Percentiles rank a stretch among this genome's conserved stretches.
phyloP scores from a whole-genome alignment of 2,329 filamentous ascomycete species.

The Alternaria postmessia region DNA sequence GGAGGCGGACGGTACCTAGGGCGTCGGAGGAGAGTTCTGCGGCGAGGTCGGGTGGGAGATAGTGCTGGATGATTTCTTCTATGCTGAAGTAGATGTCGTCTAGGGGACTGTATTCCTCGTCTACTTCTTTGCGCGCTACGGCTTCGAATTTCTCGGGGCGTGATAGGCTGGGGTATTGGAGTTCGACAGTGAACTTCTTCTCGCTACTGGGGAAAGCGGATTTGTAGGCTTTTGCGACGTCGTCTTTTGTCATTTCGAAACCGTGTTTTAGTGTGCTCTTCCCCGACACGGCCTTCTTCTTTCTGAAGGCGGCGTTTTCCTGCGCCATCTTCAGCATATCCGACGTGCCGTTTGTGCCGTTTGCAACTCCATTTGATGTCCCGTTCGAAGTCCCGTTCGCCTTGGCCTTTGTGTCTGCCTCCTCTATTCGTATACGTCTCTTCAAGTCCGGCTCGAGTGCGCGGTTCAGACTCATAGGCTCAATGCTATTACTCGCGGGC shows the following conservation, averaged over 20 bases:
- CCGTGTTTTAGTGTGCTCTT: conserved; percentile 50
- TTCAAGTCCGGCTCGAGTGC: conserved; percentile 48
- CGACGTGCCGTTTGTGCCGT: conserved; percentile 1
- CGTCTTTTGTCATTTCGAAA: conserved; percentile 52
- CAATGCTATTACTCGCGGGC: conserved; percentile 48
- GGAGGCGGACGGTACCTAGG: conserved; percentile 76
- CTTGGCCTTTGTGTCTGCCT: conserved; percentile 15
- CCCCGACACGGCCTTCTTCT: conserved; percentile 21
- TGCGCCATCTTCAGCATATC: conserved; percentile 11
- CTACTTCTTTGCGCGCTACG: conserved; percentile 33
- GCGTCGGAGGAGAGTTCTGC: conserved; percentile 74
- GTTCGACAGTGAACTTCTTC: conserved; percentile 62
- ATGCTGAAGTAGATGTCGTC: conserved; percentile 75
- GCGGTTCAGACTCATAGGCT: conserved; percentile 48
- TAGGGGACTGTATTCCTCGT: conserved; percentile 63
- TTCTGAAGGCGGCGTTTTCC: conserved; percentile 17
- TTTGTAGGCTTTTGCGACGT: conserved; percentile 57
- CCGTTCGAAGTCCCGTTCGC: conserved; percentile 2
- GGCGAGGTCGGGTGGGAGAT: conserved; percentile 75
- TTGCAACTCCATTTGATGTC: conserved; percentile 9
- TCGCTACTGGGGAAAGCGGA: conserved; percentile 58
- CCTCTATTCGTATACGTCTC: conserved; percentile 42
- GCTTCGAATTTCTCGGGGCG: conserved; percentile 66
- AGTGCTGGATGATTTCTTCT: conserved; percentile 71
- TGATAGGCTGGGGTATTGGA: conserved; percentile 85